Conservation (phyloP, 306 rosid genomes). For the Myrica gale region DNA sequence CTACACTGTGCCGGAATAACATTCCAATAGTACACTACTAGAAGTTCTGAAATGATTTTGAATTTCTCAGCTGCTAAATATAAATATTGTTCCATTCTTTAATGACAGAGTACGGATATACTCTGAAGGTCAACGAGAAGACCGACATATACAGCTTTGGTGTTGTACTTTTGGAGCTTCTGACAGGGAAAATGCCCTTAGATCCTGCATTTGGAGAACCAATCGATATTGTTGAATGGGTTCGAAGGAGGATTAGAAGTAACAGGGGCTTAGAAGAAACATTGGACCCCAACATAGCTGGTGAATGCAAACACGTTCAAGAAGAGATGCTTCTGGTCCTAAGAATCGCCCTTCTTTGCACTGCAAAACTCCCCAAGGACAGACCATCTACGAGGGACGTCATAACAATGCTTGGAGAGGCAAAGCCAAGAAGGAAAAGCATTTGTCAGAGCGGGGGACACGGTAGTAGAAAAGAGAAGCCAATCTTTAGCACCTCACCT, state of each 20-base stretch:
- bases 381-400: slow-evolving; percentile 83
- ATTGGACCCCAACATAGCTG: slow-evolving; percentile 59
- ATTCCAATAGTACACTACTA: background rate
- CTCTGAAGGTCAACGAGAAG: slow-evolving; percentile 81
- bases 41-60: background rate
- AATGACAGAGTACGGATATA: slow-evolving; percentile 71
- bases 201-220: slow-evolving; percentile 59
- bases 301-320: slow-evolving; percentile 68
- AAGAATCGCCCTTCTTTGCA: slow-evolving; percentile 70
- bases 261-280: slow-evolving; percentile 48
- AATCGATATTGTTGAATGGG: slow-evolving; percentile 65
- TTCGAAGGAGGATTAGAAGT: slow-evolving; percentile 46
- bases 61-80: background rate
- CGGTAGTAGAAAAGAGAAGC: slow-evolving; percentile 43
- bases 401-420: slow-evolving; percentile 83
- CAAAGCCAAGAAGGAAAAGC: slow-evolving; percentile 87
- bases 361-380: slow-evolving; percentile 78
- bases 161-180: slow-evolving; percentile 78
- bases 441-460: slow-evolving; percentile 46
- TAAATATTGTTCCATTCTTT: slow-evolving; percentile 4
- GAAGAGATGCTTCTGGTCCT: slow-evolving; percentile 94
- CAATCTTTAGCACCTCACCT: slow-evolving; percentile 54
- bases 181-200: slow-evolving; percentile 66
- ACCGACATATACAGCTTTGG: slow-evolving; percentile 81
- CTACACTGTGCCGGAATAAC: background rate